These are phyloP conservation scores for Botrytis byssoidea DNA, from an alignment of 2,329 filamentous ascomycete genomes.

Conservation along the genomic window DNA sequence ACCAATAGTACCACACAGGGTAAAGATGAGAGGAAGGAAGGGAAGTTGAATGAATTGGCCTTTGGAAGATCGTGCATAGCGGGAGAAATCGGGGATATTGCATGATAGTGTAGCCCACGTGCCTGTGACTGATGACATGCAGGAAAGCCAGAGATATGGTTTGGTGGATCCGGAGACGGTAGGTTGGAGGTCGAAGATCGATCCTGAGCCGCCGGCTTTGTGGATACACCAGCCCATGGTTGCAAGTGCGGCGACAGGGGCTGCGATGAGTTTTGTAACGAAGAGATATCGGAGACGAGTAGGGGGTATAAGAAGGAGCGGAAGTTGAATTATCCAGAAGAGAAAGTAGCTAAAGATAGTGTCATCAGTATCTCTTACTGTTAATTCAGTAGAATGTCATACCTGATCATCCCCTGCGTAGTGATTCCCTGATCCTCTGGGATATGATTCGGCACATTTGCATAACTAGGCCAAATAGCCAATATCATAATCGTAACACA, in stretches of 20 bases:
- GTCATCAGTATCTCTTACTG: background rate
- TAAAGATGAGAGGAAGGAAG: constrained; percentile 37
- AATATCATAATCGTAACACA: constrained; percentile 46
- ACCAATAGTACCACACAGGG: constrained; percentile 45
- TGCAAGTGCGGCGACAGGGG: constrained; percentile 59
- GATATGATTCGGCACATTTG: constrained; percentile 40
- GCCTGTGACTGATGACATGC: constrained; percentile 38
- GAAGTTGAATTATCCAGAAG: constrained; percentile 39
- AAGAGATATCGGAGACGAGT: constrained; percentile 52
- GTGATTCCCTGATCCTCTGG: constrained; percentile 51
- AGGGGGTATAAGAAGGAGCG: constrained; percentile 52
- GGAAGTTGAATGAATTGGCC: constrained; percentile 44
- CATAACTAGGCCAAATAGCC: constrained; percentile 55
- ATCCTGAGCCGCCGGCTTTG: constrained; percentile 48
- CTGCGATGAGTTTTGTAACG: constrained; percentile 48
- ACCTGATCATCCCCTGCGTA: constrained; percentile 52
- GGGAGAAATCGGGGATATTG: constrained; percentile 41
- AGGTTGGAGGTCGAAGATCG: constrained; percentile 32
- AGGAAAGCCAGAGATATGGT: constrained; percentile 35
- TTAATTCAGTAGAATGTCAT: constrained; percentile 30
- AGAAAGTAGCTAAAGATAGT: constrained; percentile 47
- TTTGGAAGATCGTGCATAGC: constrained; percentile 35
- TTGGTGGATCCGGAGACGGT: constrained; percentile 34
- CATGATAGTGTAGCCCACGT: constrained; percentile 39
- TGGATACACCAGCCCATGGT: constrained; percentile 63